A percentile compares a stretch with the other conserved stretches of the same genome.
These are phyloP conservation scores for Vitis hybrid DNA, from an alignment of 177 flowering plant species.

Conservation along the genomic window DNA sequence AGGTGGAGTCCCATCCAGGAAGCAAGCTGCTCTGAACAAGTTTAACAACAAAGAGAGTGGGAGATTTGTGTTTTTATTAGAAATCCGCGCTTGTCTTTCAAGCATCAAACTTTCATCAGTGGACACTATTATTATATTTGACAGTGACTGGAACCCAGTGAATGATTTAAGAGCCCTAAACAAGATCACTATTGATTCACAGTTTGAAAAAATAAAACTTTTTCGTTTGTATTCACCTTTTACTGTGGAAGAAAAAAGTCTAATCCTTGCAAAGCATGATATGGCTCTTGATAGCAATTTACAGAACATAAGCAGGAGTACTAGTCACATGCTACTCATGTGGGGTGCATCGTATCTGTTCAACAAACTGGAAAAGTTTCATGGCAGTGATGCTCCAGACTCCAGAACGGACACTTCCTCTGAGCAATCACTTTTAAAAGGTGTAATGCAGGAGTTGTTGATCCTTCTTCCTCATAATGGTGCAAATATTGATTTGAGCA, in stretches of 20 bases:
- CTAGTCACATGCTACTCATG: slow-evolving; percentile 58
- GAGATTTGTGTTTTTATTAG: slow-evolving; percentile 75
- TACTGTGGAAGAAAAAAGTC: slow-evolving; percentile 79
- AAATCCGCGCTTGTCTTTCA: slow-evolving; percentile 73
- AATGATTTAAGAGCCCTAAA: slow-evolving; percentile 73
- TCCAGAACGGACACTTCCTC: slow-evolving; percentile 16
- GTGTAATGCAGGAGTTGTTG: slow-evolving; percentile 52
- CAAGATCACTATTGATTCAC: slow-evolving; percentile 59
- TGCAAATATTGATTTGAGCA: slow-evolving; percentile 11
- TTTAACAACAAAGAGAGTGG: slow-evolving; percentile 66
- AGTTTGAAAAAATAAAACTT: slow-evolving; percentile 51
- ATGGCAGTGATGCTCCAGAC: slow-evolving; percentile 19
- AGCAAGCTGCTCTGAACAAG: slow-evolving; percentile 58
- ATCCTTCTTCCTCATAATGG: slow-evolving; percentile 25
- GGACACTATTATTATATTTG: slow-evolving; percentile 63
- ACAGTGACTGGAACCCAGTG: slow-evolving; percentile 81
- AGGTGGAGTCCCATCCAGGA: slow-evolving; percentile 38
- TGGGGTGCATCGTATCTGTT: slow-evolving; percentile 81
- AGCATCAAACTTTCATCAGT: slow-evolving; percentile 73
- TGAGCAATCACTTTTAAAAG: slow-evolving; percentile 34
- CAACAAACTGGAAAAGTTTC: slow-evolving; percentile 57
- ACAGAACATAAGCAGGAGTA: slow-evolving; percentile 36
- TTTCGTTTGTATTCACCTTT: slow-evolving; percentile 72
- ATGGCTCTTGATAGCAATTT: slow-evolving; percentile 37
- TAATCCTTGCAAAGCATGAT: slow-evolving; percentile 56